These are phyloP conservation scores for Lomentospora prolificans DNA, from an alignment of 2,329 filamentous ascomycete genomes.

Conservation along the genomic window DNA sequence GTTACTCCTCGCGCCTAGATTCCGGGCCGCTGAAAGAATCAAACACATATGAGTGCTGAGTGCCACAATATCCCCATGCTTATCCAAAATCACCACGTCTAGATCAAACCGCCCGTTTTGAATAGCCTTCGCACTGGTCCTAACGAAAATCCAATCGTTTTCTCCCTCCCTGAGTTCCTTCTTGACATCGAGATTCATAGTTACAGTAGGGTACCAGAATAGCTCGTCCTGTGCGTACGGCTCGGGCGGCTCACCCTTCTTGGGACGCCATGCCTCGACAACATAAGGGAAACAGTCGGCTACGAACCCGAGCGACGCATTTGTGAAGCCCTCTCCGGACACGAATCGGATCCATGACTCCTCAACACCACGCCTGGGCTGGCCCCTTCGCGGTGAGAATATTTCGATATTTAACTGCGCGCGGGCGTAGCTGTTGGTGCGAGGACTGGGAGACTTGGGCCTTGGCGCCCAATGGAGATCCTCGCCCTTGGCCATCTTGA, in stretches of 20 bases:
- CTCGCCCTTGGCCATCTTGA: constrained; percentile 13
- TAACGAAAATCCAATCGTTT: constrained; percentile 61
- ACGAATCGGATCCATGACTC: constrained; percentile 61
- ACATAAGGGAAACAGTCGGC: constrained; percentile 61
- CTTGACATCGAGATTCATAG: constrained; percentile 70
- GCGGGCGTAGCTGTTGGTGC: background rate
- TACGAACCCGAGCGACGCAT: constrained; percentile 54
- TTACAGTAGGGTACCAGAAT: constrained; percentile 69
- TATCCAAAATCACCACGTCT: constrained; percentile 57
- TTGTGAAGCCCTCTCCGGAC: constrained; percentile 52
- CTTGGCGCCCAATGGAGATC: constrained; percentile 21
- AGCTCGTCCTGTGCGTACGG: constrained; percentile 20
- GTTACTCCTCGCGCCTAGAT: constrained; percentile 8
- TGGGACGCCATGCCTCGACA: constrained; percentile 39
- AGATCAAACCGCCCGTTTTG: constrained; percentile 65
- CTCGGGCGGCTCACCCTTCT: constrained; percentile 19
- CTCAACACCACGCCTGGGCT: constrained; percentile 9
- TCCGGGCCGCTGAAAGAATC: constrained; percentile 13
- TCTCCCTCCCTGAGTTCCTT: constrained; percentile 57
- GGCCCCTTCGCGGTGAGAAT: constrained; percentile 1
- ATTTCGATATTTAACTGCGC: background rate
- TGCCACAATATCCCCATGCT: constrained; percentile 19
- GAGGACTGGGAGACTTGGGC: background rate
- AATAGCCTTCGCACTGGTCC: constrained; percentile 56
- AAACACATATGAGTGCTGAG: constrained; percentile 14